These are phyloP conservation scores for Colletotrichum tamarilloi DNA, from an alignment of 2,329 filamentous ascomycete genomes.

Conservation along the genomic window DNA sequence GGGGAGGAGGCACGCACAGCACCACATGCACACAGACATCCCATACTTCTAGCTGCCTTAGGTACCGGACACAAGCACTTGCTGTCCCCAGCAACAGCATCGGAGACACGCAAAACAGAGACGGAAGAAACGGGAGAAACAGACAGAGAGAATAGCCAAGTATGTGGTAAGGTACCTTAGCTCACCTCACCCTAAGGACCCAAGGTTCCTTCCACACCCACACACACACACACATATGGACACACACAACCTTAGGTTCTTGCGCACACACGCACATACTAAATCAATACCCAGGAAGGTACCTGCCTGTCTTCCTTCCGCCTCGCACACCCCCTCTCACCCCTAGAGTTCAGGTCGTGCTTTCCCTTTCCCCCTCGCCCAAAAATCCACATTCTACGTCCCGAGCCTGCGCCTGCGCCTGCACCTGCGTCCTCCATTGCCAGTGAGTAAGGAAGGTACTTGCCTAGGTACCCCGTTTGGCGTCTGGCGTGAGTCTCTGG, in stretches of 20 bases:
- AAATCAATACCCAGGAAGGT: neutral
- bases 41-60: neutral
- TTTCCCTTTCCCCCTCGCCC: neutral
- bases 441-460: neutral
- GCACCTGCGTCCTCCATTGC: conserved; percentile 12
- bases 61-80: neutral
- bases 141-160: too few species aligned
- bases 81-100: neutral
- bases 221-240: too few species aligned
- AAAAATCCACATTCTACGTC: conserved; percentile 23
- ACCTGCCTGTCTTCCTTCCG: neutral
- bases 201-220: too few species aligned
- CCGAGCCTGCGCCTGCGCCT: neutral
- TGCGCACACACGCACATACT: too few species aligned
- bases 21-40: neutral
- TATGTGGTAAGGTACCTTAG: too few species aligned
- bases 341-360: conserved; percentile 19
- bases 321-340: neutral
- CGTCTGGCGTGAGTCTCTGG: conserved; percentile 18
- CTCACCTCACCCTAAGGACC: too few species aligned
- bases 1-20: neutral
- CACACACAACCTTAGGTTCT: too few species aligned
- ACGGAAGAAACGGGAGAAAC: too few species aligned
- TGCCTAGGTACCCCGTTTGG: conserved; percentile 39
- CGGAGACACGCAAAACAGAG: neutral